phyloP scores from a whole-genome alignment of 2,329 filamentous ascomycete species.

The Kalaharituber pfeilii region DNA sequence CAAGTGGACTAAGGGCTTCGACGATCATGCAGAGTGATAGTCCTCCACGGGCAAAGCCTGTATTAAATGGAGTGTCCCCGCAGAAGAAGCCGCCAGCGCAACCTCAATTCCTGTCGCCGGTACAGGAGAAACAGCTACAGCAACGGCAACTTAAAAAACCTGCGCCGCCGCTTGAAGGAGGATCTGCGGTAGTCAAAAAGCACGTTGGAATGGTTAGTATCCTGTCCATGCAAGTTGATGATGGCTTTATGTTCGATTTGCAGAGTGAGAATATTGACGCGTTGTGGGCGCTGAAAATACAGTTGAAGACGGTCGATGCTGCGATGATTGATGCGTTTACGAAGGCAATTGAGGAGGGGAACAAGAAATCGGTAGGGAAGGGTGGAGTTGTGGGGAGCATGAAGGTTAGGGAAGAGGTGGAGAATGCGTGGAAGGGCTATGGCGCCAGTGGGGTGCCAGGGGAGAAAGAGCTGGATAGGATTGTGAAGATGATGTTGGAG shows the following conservation, averaged over 20 bases:
- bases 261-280: neutral
- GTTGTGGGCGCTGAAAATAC: too few relatives aligned
- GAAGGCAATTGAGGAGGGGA: neutral
- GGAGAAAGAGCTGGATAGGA: too few relatives aligned
- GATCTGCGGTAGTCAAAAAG: neutral
- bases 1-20: slow-evolving; percentile 9
- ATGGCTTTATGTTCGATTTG: neutral
- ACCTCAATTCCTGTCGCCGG: neutral
- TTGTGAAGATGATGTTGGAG: too few relatives aligned
- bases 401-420: neutral
- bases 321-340: neutral
- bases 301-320: neutral
- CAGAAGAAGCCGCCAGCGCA: neutral
- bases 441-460: too few relatives aligned
- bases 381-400: neutral
- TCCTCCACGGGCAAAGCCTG: neutral
- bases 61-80: too few relatives aligned
- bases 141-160: neutral
- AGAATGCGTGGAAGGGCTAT: too few relatives aligned
- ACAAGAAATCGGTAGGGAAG: neutral
- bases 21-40: neutral
- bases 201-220: neutral
- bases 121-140: neutral
- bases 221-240: neutral
- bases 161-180: neutral